Evolutionary conservation across 257 asterid genomes (phyloP), one percentile per base, ranked within the genome.

Genomic region (Fraxinus anomala): DNA sequence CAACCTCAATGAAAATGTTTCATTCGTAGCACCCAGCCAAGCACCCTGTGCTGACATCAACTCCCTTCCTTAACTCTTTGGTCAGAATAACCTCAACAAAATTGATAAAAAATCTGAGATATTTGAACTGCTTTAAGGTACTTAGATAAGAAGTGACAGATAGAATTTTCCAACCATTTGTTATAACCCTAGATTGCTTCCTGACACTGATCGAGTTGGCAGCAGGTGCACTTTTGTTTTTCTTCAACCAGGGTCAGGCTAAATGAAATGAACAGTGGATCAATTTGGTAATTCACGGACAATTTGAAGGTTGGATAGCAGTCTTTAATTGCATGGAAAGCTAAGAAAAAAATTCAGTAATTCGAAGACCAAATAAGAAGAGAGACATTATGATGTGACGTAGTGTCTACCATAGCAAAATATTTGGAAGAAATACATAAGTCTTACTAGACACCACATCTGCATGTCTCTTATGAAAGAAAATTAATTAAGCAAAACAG

Each of bases 1-100:
- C 78, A 84, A 34, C 77, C 82, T 84, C 79, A 80, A 74, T 31
- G 79, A 49, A 73, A 86, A 73, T 31, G 74, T 73, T 54, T 81
- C 86, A 21, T 72, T 81, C 80, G 82, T 77, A 75, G 84, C 86
- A 24, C 74, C 88, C 86, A 54, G 85, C 83, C 37, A 86, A 69
- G 77, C 70, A 47, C 21, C 84, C 76, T 37, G 68, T 33, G 61
- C 61, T n/a, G 33, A 71, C 66, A 63, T 47, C 72, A 54, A 68
- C 81, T 72, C 74, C 80, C 42, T 39, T 28, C 71, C 70, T 85
- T 75, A 69, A 81, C 77, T 72, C 79, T 37, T 34, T 75, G 37
- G 28, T 42, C 72, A 75, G 73, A 77, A 37, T 68, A 40, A 30
- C 42, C 17, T 47, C 71, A 54, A 39, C 72, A 65, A 79, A 14